A percentile compares a stretch with the other conserved stretches of the same genome.
Conservation (phyloP, 257 asterid species). For the Scutellaria barbata region DNA sequence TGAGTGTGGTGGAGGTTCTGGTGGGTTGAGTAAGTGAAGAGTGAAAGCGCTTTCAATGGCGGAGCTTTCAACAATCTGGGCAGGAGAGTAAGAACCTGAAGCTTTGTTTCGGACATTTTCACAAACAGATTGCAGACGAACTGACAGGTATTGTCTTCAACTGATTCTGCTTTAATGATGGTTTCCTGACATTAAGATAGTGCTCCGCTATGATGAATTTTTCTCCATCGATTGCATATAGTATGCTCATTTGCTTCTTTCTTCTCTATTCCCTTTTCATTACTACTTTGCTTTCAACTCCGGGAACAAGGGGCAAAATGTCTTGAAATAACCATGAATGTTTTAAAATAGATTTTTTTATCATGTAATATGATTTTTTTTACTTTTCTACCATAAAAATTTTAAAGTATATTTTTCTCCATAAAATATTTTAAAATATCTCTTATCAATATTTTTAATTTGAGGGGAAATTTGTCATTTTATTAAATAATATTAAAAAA, state of each 20-base stretch:
- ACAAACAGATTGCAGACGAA: slow-evolving; percentile 33
- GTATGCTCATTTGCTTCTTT: background rate
- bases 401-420: too few relatives aligned
- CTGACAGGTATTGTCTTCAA: background rate
- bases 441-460: too few relatives aligned
- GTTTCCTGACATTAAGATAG: background rate
- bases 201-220: slow-evolving; percentile 9
- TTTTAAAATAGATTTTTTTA: too few relatives aligned
- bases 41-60: slow-evolving; percentile 58
- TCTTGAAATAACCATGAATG: too few relatives aligned
- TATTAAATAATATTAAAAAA: too few relatives aligned
- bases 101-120: slow-evolving; percentile 44
- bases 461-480: too few relatives aligned
- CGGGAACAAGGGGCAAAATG: background rate
- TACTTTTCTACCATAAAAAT: too few relatives aligned
- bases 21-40: slow-evolving; percentile 51
- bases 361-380: too few relatives aligned
- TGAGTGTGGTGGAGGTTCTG: slow-evolving; percentile 55
- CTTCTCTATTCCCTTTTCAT: background rate
- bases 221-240: slow-evolving; percentile 3
- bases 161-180: background rate
- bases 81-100: slow-evolving; percentile 42
- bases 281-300: background rate
- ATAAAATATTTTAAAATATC: too few relatives aligned
- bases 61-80: slow-evolving; percentile 65